These are phyloP conservation scores for Colletotrichum siamense DNA, from an alignment of 2,329 filamentous ascomycete species.

Conservation along the genomic window DNA sequence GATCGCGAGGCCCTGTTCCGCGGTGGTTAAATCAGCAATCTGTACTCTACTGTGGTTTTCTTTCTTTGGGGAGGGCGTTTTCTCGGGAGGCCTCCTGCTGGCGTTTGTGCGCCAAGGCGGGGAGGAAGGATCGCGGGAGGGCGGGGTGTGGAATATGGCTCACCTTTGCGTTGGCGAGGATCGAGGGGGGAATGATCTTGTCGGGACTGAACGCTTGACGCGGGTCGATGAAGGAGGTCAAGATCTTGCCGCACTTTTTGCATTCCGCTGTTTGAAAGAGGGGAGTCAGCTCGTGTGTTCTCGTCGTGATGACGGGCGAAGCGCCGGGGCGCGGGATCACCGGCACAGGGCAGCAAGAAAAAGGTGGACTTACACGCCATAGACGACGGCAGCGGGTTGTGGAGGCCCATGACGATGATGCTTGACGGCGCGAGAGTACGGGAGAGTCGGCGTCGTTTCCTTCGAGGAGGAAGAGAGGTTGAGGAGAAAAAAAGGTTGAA, in stretches of 20 bases:
- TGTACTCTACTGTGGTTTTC: neutral
- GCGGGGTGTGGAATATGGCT: conserved; percentile 20
- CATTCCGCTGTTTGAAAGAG: conserved; percentile 77
- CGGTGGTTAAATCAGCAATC: neutral
- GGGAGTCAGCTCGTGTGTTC: conserved; percentile 1
- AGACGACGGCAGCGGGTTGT: conserved; percentile 71
- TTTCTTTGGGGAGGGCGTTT: accelerated
- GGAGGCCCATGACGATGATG: conserved; percentile 60
- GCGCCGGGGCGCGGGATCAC: conserved; percentile 24
- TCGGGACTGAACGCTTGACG: conserved; percentile 93
- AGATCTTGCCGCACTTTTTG: conserved; percentile 95
- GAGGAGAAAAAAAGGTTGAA: neutral
- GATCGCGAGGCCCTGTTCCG: conserved; percentile 73
- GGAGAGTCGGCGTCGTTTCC: neutral
- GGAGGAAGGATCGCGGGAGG: neutral
- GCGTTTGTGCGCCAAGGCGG: neutral
- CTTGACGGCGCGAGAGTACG: neutral
- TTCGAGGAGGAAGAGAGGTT: neutral
- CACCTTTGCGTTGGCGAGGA: conserved; percentile 92
- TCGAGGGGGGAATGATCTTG: conserved; percentile 91
- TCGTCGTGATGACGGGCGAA: conserved; percentile 7
- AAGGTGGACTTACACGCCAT: conserved; percentile 65
- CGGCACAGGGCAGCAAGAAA: conserved; percentile 1
- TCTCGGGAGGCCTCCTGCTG: neutral
- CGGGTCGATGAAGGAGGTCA: conserved; percentile 93